Conservation (phyloP, 805 yeast species). For the Candida tibetensis region DNA sequence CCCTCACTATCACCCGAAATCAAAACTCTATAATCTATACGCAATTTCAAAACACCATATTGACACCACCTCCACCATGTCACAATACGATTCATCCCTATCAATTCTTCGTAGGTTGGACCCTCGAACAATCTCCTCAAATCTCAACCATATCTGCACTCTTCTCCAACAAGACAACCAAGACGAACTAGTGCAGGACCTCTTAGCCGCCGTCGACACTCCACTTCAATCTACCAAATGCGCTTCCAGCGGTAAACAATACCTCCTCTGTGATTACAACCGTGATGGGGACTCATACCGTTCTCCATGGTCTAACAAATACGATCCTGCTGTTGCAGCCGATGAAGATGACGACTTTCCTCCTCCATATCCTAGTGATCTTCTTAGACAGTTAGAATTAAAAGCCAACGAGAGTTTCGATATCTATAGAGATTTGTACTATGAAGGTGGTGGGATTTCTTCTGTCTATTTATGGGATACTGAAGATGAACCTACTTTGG, state of each 20-base stretch:
- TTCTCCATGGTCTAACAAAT: slow-evolving; percentile 86
- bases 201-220: slow-evolving; percentile 81
- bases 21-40: too few species aligned
- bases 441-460: slow-evolving; percentile 84
- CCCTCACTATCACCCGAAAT: too few species aligned
- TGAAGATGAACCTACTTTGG: slow-evolving; percentile 45
- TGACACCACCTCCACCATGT: not conserved
- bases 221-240: slow-evolving; percentile 64
- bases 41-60: too few species aligned
- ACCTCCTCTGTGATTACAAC: slow-evolving; percentile 87
- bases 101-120: slow-evolving; percentile 42
- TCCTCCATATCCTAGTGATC: slow-evolving; percentile 69
- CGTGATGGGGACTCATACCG: slow-evolving; percentile 91
- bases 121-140: slow-evolving; percentile 32
- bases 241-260: slow-evolving; percentile 57
- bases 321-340: slow-evolving; percentile 43
- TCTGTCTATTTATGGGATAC: slow-evolving; percentile 91
- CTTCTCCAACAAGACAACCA: slow-evolving; percentile 26
- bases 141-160: slow-evolving; percentile 36
- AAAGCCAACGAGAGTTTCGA: slow-evolving; percentile 89
- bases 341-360: slow-evolving; percentile 46
- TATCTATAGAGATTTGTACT: slow-evolving; percentile 87
- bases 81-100: slow-evolving; percentile 30
- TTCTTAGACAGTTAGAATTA: slow-evolving; percentile 69
- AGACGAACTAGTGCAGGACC: slow-evolving; percentile 77